Evolutionary conservation across 2,329 filamentous ascomycete species (phyloP).

Genomic region (Biscogniauxia marginata): DNA sequence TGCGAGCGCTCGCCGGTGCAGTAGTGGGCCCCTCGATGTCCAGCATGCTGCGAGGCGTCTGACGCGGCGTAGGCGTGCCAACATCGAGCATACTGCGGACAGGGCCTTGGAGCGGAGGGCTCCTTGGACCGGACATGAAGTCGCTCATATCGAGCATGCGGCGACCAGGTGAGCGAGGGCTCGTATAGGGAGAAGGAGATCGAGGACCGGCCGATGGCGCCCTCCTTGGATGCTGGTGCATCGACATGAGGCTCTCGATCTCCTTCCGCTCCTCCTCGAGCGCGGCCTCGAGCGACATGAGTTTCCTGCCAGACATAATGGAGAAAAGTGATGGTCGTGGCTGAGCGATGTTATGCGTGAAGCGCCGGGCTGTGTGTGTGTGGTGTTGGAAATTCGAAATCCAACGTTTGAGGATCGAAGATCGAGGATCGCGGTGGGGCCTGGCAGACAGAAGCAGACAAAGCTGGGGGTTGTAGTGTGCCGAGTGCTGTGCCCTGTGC

Average conservation of each 20-base stretch:
- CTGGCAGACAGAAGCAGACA: not conserved
- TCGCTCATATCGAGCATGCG: conserved; percentile 65
- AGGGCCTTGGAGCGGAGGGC: conserved; percentile 46
- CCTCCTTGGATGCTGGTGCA: conserved; percentile 22
- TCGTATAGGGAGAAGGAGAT: conserved; percentile 54
- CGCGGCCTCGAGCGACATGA: conserved; percentile 35
- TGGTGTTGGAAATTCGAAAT: not conserved
- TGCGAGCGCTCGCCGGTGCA: conserved; percentile 43
- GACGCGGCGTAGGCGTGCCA: conserved; percentile 36
- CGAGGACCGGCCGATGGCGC: conserved; percentile 33
- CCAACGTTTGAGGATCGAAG: not conserved
- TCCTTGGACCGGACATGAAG: conserved; percentile 28
- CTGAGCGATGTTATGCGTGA: not conserved
- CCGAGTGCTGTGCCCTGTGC: not conserved
- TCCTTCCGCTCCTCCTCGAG: conserved; percentile 35
- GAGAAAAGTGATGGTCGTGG: conserved; percentile 3
- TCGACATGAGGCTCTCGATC: conserved; percentile 32
- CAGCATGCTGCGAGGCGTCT: conserved; percentile 52
- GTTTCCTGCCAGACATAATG: conserved; percentile 30
- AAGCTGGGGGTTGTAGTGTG: not conserved
- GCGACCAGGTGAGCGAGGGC: conserved; percentile 64
- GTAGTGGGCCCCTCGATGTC: conserved; percentile 42
- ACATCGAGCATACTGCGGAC: conserved; percentile 67
- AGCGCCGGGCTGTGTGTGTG: not conserved
- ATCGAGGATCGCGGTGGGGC: not conserved